Base-by-base conservation (phyloP, 1,284 basidiomycete species). In the Rhodotorula sp. region DNA sequence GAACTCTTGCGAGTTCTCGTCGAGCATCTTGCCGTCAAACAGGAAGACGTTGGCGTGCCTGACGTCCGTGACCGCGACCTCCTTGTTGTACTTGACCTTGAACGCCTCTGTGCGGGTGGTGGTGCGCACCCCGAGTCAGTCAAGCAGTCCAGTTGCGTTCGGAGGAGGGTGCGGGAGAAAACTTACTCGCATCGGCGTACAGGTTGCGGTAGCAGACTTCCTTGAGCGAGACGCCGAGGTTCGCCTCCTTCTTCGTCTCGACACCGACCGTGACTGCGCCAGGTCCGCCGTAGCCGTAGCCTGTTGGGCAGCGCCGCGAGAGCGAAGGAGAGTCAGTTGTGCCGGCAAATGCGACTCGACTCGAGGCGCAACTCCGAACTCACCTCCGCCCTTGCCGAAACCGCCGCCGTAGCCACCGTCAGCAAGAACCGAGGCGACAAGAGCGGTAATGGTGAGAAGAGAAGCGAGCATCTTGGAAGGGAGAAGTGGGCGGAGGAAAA, bases 121-220 rank as follows among this genome's bases (percentile, higher is more conserved):
- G 30, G 30, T 20, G 29, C 44, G n/a, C 37, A 18, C 22, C 56
- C 10, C 8, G 53, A 54, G 53, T 54, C 26, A 54, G 53, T 26
- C 53, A 15, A 17, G 7, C 24, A 1, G 26, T 45, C n/a, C 0
- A 26, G 12, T 14, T 2, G 4, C 0, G 33, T 6, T 6, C 8
- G 8, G 30, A 14, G 33, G 22, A 24, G 20, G 0, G 56, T 8
- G 26, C 7, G 37, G 44, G 56, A 5, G 18, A 14, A 5, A n/a
- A 29, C 57, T 42, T 42, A 45, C 57, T 15, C 37, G 46, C 57
- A 44, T 65, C 55, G 29, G 64, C 64, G 58, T 60, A 65, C 20
- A 65, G 42, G 57, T 65, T 59, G 37, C 48, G 57, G 58, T 66
- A 66, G 64, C 64, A 66, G 37, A 56, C 24, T 58, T 66, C 61